A percentile compares a stretch with the other conserved stretches of the same genome.
phyloP scores from a whole-genome alignment of 208 protist species.

The Trypanosoma scelopori region DNA sequence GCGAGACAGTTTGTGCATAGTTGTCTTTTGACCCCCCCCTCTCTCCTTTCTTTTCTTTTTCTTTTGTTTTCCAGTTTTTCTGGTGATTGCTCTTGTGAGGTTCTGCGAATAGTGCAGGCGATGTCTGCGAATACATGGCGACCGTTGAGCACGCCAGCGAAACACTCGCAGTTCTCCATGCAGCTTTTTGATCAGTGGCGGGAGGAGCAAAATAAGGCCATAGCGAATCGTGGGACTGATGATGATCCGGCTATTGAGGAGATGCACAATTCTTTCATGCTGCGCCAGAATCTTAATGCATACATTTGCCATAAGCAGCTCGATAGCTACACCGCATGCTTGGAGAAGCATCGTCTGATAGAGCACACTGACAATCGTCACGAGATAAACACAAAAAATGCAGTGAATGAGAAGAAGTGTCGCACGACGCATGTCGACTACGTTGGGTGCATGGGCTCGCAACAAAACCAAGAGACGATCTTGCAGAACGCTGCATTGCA shows the following conservation, averaged over 20 bases:
- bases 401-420: slow-evolving; percentile 68
- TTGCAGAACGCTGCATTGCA: slow-evolving; percentile 61
- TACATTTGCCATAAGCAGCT: slow-evolving; percentile 80
- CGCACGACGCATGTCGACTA: slow-evolving; percentile 56
- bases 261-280: slow-evolving; percentile 71
- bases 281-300: slow-evolving; percentile 80
- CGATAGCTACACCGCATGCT: slow-evolving; percentile 71
- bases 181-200: slow-evolving; percentile 78
- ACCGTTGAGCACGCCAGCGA: slow-evolving; percentile 24
- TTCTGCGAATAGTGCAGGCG: neutral
- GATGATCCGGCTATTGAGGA: slow-evolving; percentile 55
- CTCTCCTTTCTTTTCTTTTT: slow-evolving; percentile 10
- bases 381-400: slow-evolving; percentile 79
- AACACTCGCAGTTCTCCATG: slow-evolving; percentile 64
- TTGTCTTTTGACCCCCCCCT: too few relatives aligned
- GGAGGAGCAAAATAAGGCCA: slow-evolving; percentile 45
- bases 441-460: slow-evolving; percentile 60
- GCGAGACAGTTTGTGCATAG: too few relatives aligned
- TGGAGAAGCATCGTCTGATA: slow-evolving; percentile 65
- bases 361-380: slow-evolving; percentile 27
- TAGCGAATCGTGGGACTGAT: slow-evolving; percentile 59
- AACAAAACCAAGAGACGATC: slow-evolving; percentile 61
- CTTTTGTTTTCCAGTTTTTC: slow-evolving; percentile 1
- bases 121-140: slow-evolving; percentile 31
- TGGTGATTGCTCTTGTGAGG: neutral